Evolutionary conservation across 441 rosid genomes (phyloP).

Genomic region (Aquilaria agallochum): DNA sequence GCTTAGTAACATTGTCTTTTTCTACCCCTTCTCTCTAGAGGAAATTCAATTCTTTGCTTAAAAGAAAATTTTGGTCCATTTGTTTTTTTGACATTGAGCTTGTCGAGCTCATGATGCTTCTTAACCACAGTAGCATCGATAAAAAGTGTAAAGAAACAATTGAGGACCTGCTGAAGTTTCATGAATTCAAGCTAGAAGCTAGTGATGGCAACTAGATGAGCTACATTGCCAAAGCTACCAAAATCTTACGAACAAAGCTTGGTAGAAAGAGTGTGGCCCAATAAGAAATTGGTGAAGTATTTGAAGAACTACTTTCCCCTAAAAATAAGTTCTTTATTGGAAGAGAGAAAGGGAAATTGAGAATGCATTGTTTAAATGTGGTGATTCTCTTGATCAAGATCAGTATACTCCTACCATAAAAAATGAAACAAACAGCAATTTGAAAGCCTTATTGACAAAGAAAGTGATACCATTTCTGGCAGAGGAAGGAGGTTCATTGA

Average conservation of each 20-base stretch:
- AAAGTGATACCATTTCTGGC: slow-evolving; percentile 43
- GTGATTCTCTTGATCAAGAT: slow-evolving; percentile 47
- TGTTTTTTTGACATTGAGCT: slow-evolving; percentile 69
- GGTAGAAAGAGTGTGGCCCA: slow-evolving; percentile 73
- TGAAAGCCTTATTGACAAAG: slow-evolving; percentile 78
- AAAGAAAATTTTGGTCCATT: slow-evolving; percentile 82
- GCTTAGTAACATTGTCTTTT: slow-evolving; percentile 56
- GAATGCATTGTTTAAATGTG: slow-evolving; percentile 61
- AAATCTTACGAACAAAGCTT: slow-evolving; percentile 61
- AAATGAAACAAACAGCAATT: slow-evolving; percentile 75
- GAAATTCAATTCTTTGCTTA: slow-evolving; percentile 87
- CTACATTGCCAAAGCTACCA: slow-evolving; percentile 53
- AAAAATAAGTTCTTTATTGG: slow-evolving; percentile 70
- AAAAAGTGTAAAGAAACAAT: slow-evolving; percentile 80
- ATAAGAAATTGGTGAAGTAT: slow-evolving; percentile 37
- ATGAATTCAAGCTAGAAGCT: slow-evolving; percentile 81
- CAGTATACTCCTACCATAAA: slow-evolving; percentile 31
- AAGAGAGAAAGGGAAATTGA: slow-evolving; percentile 85
- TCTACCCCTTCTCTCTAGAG: slow-evolving; percentile 67
- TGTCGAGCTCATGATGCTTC: slow-evolving; percentile 49
- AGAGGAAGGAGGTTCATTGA: slow-evolving; percentile 57
- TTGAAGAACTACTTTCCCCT: slow-evolving; percentile 73
- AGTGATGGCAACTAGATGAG: slow-evolving; percentile 79
- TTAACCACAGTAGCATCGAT: slow-evolving; percentile 59
- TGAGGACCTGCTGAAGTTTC: slow-evolving; percentile 58